These are phyloP conservation scores for Boletellus sp. DNA, from an alignment of 1,284 basidiomycete species.

Conservation along the genomic window DNA sequence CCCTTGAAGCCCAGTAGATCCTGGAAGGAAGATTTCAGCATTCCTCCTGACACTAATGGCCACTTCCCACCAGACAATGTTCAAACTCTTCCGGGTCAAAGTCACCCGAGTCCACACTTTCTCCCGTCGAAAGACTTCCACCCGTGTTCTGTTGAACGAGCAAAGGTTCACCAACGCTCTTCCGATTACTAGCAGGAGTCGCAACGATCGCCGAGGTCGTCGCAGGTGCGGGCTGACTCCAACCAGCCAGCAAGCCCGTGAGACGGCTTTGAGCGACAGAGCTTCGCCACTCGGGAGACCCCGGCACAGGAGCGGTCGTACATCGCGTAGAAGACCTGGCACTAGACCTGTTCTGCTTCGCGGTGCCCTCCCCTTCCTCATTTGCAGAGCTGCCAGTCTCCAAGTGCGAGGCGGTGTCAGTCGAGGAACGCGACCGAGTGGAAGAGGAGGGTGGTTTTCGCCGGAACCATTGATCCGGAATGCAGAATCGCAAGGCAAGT, in stretches of 20 bases:
- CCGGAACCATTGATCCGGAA: conserved; percentile 79
- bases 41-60: neutral
- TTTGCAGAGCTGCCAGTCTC: conserved; percentile 46
- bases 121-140: conserved; percentile 21
- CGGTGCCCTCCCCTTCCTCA: conserved; percentile 59
- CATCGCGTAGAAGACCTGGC: conserved; percentile 4
- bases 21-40: conserved; percentile 34
- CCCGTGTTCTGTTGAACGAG: conserved; percentile 45
- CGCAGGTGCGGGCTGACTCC: conserved; percentile 46
- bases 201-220: conserved; percentile 29
- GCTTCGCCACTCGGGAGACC: conserved; percentile 42
- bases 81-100: conserved; percentile 55
- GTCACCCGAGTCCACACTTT: conserved; percentile 36
- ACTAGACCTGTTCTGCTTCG: conserved; percentile 43
- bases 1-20: conserved; percentile 75
- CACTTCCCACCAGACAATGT: conserved; percentile 56
- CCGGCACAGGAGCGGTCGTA: conserved; percentile 11
- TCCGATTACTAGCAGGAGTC: conserved; percentile 39
- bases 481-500: conserved; percentile 55
- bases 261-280: conserved; percentile 57
- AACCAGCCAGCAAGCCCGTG: conserved; percentile 61
- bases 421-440: conserved; percentile 46
- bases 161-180: conserved; percentile 67
- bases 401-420: conserved; percentile 41
- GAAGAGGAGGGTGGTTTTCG: conserved; percentile 55